Evolutionary conservation across 2,329 filamentous ascomycete genomes (phyloP), one percentile per base, ranked within the genome.

Genomic region (Atkinsonella hypoxylon): DNA sequence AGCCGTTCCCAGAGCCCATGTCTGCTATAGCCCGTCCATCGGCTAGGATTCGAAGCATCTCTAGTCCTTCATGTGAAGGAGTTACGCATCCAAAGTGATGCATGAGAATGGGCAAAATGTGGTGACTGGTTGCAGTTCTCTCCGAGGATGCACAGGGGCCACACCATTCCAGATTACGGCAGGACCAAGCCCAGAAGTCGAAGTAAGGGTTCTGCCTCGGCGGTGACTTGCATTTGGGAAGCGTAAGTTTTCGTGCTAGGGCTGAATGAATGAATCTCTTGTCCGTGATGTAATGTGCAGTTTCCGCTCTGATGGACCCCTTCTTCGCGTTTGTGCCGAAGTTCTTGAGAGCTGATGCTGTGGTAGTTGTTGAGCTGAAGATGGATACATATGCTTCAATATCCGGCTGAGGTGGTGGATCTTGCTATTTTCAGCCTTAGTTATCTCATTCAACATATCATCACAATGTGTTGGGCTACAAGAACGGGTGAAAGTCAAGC

Each of bases 71-170:
- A 63, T 84, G 83, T 10, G 77, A 79, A 0, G 85, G 85, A 18
- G 81, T 81, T 1, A 78, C 77, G 66, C 85, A 89, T 47, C 84
- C 84, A 63, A 89, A 89, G 65, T 89, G 85, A 67, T 89, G 85
- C 74, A 88, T 89, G 50, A 88, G 73, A 17, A 89, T 71, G 2
- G 85, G 85, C 9, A 89, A 73, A 7, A 87, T 71, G 57, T 85
- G 83, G 65, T 89, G 85, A 47, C 76, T 77, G 53, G 72, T 75
- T 48, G 71, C 73, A 4, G 77, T 73, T 26, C 71, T 66, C 15
- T 70, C 71, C 3, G 81, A 77, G 36, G 67, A 66, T 13, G 69
- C 64, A 60, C 75, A 67, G 2, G 83, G 80, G 1, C 83, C 81
- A 47, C 74, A 75, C 81, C 82, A 85, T 65, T 83, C 77, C 8